A percentile compares a stretch with the other conserved stretches of the same genome.
Evolutionary conservation across 2,329 filamentous ascomycete genomes (phyloP).

Genomic region (Knoxdaviesia capensis): DNA sequence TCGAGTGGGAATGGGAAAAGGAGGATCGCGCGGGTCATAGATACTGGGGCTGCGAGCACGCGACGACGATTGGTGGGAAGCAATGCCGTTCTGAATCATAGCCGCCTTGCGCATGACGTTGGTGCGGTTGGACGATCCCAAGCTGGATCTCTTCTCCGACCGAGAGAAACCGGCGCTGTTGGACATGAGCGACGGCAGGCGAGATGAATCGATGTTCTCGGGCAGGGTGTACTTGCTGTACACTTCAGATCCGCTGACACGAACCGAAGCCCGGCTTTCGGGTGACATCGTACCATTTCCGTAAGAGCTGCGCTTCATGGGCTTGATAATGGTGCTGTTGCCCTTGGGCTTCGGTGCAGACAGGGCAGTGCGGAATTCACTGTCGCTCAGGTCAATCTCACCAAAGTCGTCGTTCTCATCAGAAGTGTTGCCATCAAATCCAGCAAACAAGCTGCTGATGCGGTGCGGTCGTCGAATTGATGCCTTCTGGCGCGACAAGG

Average conservation of each 20-base stretch:
- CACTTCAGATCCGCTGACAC: constrained; percentile 19
- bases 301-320: constrained; percentile 21
- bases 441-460: constrained; percentile 71
- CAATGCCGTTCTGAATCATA: constrained; percentile 62
- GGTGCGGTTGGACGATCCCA: constrained; percentile 21
- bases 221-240: constrained; percentile 22
- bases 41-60: constrained; percentile 46
- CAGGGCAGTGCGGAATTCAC: constrained; percentile 45
- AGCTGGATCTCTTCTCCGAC: constrained; percentile 17
- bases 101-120: constrained; percentile 57
- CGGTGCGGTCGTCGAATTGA: constrained; percentile 50
- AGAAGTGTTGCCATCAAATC: constrained; percentile 55
- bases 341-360: constrained; percentile 29
- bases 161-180: constrained; percentile 11
- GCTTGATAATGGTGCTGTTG: constrained; percentile 10
- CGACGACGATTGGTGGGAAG: constrained; percentile 34
- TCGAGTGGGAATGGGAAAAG: constrained; percentile 79
- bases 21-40: constrained; percentile 43
- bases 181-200: constrained; percentile 12
- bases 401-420: constrained; percentile 44
- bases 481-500: constrained; percentile 36
- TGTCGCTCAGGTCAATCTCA: constrained; percentile 41
- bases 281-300: constrained; percentile 19
- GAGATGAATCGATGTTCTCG: constrained; percentile 7
- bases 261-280: constrained; percentile 16